A percentile compares a stretch with the other conserved stretches of the same genome.
Conservation (phyloP, 768 basidiomycete species). For the Tricholoma furcatifolium region DNA sequence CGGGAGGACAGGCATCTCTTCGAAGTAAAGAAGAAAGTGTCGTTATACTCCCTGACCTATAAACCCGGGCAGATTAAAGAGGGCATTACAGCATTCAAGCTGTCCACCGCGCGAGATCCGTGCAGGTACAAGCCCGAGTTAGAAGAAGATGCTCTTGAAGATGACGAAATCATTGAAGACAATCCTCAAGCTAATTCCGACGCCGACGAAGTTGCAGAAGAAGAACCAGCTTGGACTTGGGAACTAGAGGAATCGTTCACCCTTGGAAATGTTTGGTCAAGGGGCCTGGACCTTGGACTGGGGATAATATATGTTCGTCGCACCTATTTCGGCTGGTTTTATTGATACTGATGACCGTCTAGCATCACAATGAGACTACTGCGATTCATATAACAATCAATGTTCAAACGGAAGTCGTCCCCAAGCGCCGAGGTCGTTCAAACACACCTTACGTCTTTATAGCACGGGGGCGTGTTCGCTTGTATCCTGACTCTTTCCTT, state of each 20-base stretch:
- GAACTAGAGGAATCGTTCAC: slow-evolving; percentile 68
- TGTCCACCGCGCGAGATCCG: slow-evolving; percentile 54
- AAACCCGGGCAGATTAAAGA: slow-evolving; percentile 53
- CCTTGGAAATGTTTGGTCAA: slow-evolving; percentile 58
- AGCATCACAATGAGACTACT: slow-evolving; percentile 54
- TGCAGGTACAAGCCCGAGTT: slow-evolving; percentile 39
- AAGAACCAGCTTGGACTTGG: slow-evolving; percentile 60
- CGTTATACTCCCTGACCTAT: slow-evolving; percentile 37
- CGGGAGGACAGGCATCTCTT: slow-evolving; percentile 53
- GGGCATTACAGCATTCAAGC: slow-evolving; percentile 45
- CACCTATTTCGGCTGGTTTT: background rate
- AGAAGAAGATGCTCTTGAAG: slow-evolving; percentile 27
- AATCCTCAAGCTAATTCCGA: slow-evolving; percentile 30
- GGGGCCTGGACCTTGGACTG: slow-evolving; percentile 36
- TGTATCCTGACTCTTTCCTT: slow-evolving; percentile 23
- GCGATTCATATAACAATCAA: slow-evolving; percentile 67
- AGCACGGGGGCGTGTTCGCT: slow-evolving; percentile 44
- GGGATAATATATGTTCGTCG: slow-evolving; percentile 64
- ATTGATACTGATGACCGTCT: background rate
- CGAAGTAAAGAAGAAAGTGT: slow-evolving; percentile 51
- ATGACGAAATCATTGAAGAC: slow-evolving; percentile 26
- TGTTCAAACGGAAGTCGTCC: slow-evolving; percentile 39
- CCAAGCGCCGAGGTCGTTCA: slow-evolving; percentile 52
- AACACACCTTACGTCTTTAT: slow-evolving; percentile 63
- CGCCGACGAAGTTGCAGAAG: slow-evolving; percentile 27